phyloP scores from a whole-genome alignment of 176 grass and related monocot genomes.

The Dactylis glomerata region DNA sequence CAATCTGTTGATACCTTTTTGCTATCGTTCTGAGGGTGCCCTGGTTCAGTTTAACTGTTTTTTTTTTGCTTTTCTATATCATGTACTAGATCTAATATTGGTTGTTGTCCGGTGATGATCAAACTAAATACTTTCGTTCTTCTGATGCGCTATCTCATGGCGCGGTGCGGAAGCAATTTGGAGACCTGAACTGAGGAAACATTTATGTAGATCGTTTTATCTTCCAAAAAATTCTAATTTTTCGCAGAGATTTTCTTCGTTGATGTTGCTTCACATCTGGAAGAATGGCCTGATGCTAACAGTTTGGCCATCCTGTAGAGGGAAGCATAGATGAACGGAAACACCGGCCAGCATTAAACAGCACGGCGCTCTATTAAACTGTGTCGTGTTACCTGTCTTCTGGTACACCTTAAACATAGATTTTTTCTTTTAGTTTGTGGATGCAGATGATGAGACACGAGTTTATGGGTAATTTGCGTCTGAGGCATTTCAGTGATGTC shows the following conservation, averaged over 20 bases:
- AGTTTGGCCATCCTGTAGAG: constrained; percentile 41
- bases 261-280: constrained; percentile 41
- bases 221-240: background rate
- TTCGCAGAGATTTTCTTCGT: background rate
- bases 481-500: background rate
- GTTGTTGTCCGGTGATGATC: constrained; percentile 26
- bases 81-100: background rate
- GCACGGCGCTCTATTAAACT: constrained; percentile 15
- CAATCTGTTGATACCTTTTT: constrained; percentile 30
- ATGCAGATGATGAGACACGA: background rate
- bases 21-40: constrained; percentile 36
- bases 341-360: constrained; percentile 45
- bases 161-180: constrained; percentile 29
- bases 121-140: constrained; percentile 50
- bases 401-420: constrained; percentile 6
- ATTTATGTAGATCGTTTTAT: background rate
- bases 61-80: background rate
- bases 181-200: constrained; percentile 49
- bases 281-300: constrained; percentile 25
- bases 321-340: constrained; percentile 44
- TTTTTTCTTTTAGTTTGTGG: background rate
- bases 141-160: constrained; percentile 32
- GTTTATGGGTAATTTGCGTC: constrained; percentile 3
- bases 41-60: background rate
- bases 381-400: constrained; percentile 53